Evolutionary conservation across 148 eudicot genomes (phyloP).

Genomic region (Arbutus unedo): DNA sequence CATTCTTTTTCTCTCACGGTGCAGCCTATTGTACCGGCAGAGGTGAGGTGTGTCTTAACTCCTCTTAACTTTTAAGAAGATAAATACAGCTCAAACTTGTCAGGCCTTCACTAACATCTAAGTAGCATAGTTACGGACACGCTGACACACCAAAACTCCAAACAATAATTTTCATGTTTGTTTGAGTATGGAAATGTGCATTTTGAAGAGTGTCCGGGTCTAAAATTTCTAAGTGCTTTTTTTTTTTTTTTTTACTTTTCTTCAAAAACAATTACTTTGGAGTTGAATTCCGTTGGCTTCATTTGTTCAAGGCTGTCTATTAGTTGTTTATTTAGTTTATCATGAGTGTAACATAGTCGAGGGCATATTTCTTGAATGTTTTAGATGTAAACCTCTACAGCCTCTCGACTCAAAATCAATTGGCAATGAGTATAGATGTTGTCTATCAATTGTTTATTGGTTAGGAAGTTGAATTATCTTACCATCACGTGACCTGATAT

Average conservation of each 20-base stretch:
- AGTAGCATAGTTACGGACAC: neutral
- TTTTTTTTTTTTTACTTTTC: neutral
- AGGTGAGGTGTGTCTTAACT: conserved; percentile 72
- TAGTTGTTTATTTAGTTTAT: neutral
- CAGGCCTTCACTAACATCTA: neutral
- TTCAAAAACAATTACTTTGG: neutral
- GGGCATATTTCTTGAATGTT: neutral
- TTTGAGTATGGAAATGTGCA: neutral
- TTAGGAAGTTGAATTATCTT: too few species aligned
- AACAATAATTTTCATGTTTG: neutral
- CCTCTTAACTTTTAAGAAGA: neutral
- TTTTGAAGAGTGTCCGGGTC: neutral
- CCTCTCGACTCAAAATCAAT: too few species aligned
- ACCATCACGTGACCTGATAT: too few species aligned
- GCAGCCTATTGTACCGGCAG: conserved; percentile 96
- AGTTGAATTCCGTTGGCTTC: neutral
- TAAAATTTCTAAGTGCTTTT: neutral
- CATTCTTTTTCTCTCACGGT: conserved; percentile 92
- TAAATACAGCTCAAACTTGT: conserved; percentile 1
- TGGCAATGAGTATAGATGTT: too few species aligned
- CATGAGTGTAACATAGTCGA: neutral
- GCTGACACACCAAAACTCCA: neutral
- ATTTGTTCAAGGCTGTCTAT: neutral
- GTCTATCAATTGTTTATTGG: too few species aligned
- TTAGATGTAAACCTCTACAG: neutral